Percentiles rank a stretch among this genome's conserved stretches.
Evolutionary conservation across 2,329 filamentous ascomycete species (phyloP).

Genomic region (Microcyclosporella mali): DNA sequence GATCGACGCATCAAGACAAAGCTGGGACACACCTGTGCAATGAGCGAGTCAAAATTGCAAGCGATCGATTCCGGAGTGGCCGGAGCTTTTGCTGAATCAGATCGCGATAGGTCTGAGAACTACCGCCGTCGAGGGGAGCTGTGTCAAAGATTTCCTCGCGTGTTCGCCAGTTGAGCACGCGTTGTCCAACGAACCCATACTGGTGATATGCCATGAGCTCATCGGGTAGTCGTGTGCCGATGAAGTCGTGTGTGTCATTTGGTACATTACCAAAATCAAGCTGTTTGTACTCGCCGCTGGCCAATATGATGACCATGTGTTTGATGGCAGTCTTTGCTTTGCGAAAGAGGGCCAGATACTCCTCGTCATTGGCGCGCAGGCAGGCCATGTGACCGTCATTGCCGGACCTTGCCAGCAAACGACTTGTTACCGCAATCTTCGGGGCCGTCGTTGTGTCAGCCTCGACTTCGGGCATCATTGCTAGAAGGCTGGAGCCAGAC

Average conservation of each 20-base stretch:
- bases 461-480: constrained; percentile 60
- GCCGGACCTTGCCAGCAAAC: constrained; percentile 61
- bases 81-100: constrained; percentile 70
- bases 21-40: constrained; percentile 49
- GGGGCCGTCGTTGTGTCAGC: constrained; percentile 25
- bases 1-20: no score
- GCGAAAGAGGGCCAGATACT: constrained; percentile 80
- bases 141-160: constrained; percentile 70
- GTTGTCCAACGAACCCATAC: constrained; percentile 69
- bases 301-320: constrained; percentile 76
- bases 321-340: constrained; percentile 79
- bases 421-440: constrained; percentile 69
- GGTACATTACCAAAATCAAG: constrained; percentile 69
- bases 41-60: constrained; percentile 70
- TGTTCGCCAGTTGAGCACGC: constrained; percentile 75
- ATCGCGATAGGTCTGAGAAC: constrained; percentile 66
- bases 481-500: constrained; percentile 65
- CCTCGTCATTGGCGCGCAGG: constrained; percentile 69
- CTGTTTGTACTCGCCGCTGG: constrained; percentile 69
- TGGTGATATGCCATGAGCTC: constrained; percentile 90
- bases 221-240: constrained; percentile 81
- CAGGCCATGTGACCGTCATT: constrained; percentile 69
- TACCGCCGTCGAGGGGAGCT: constrained; percentile 79
- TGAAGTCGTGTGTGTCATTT: constrained; percentile 78
- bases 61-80: constrained; percentile 66